These are phyloP conservation scores for Linderniella brevidens DNA, from an alignment of 257 asterid species.

Conservation along the genomic window DNA sequence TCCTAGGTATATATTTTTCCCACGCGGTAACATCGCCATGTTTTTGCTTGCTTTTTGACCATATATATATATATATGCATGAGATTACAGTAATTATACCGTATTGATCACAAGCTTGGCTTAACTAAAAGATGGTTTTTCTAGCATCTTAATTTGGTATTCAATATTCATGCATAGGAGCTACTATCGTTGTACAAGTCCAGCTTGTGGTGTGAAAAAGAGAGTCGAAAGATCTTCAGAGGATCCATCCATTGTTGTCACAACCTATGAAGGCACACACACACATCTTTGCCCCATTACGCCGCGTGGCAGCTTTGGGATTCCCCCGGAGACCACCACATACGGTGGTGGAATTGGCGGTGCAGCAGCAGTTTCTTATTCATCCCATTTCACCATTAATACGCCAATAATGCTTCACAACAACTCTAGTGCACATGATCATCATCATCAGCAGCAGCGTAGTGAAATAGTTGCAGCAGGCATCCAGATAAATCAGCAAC, in stretches of 20 bases:
- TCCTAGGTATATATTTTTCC: constrained; percentile 42
- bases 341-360: too few relatives aligned
- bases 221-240: constrained; percentile 72
- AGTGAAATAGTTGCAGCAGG: too few relatives aligned
- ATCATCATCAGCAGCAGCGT: too few relatives aligned
- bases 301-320: constrained; percentile 6
- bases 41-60: not conserved
- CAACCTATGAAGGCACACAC: constrained; percentile 86
- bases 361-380: not conserved
- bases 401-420: too few relatives aligned
- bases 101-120: too few relatives aligned
- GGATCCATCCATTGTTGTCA: constrained; percentile 68
- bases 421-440: too few relatives aligned
- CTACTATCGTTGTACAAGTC: constrained; percentile 80
- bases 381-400: not conserved
- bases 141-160: not conserved
- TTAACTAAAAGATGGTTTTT: constrained; percentile 5
- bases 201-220: constrained; percentile 82
- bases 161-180: constrained; percentile 28
- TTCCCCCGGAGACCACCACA: not conserved
- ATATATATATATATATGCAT: constrained; percentile 17
- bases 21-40: not conserved
- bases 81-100: not conserved
- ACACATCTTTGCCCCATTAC: constrained; percentile 3
- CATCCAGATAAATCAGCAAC: too few relatives aligned